These are phyloP conservation scores for Protomyces gravidus DNA, from an alignment of 1,139 yeast species.

Conservation along the genomic window DNA sequence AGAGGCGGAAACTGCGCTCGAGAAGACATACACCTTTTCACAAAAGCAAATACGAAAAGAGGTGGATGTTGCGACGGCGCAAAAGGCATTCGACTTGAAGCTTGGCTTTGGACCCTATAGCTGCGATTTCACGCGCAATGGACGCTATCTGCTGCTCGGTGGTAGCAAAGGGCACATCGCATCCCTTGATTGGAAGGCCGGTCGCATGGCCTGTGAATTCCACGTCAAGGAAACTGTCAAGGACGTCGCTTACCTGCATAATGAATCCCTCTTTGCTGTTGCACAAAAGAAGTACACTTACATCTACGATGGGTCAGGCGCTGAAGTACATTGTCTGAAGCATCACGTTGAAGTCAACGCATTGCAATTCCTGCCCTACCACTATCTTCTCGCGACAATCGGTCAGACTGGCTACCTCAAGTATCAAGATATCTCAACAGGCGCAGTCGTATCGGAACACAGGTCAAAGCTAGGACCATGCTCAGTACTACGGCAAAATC, in stretches of 20 bases:
- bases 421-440: constrained; percentile 95
- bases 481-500: constrained; percentile 79
- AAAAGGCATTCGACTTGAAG: constrained; percentile 59
- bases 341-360: constrained; percentile 82
- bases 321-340: constrained; percentile 84
- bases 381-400: constrained; percentile 72
- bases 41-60: constrained; percentile 73
- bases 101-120: constrained; percentile 85
- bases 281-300: constrained; percentile 95
- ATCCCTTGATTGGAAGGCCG: constrained; percentile 91
- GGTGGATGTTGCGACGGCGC: constrained; percentile 72
- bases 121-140: constrained; percentile 77
- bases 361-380: constrained; percentile 87
- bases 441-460: constrained; percentile 73
- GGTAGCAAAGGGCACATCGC: constrained; percentile 95
- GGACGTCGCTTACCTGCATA: constrained; percentile 84
- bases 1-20: constrained; percentile 85
- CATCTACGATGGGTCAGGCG: constrained; percentile 85
- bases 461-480: constrained; percentile 90
- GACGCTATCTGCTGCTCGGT: constrained; percentile 75
- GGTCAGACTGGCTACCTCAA: constrained; percentile 66
- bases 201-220: constrained; percentile 72
- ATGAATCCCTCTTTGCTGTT: constrained; percentile 89
- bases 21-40: constrained; percentile 75
- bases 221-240: constrained; percentile 83